These are phyloP conservation scores for Apiospora marii DNA, from an alignment of 2,329 filamentous ascomycete genomes.

Conservation along the genomic window DNA sequence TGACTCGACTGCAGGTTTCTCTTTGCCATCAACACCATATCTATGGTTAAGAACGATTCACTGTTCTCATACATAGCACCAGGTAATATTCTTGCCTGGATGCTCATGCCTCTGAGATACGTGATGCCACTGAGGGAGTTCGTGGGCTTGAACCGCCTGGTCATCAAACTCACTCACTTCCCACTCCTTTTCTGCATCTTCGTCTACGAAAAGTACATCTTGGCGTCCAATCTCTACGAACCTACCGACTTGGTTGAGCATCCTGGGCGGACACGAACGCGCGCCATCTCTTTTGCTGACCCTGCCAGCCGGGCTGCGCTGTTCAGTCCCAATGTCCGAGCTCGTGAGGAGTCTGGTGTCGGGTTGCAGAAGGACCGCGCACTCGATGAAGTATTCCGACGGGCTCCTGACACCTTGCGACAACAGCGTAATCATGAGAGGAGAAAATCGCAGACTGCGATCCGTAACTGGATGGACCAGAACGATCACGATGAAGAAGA, in stretches of 20 bases:
- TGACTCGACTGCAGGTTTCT: conserved; percentile 65
- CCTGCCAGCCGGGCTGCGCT: conserved; percentile 64
- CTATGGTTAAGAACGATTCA: conserved; percentile 98
- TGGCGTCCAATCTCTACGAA: conserved; percentile 80
- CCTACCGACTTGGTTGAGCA: conserved; percentile 87
- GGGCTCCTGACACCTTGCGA: conserved; percentile 70
- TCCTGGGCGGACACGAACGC: conserved; percentile 58
- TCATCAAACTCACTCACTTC: conserved; percentile 91
- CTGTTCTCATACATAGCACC: conserved; percentile 94
- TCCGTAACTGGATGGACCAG: conserved; percentile 89
- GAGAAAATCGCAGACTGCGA: conserved; percentile 79
- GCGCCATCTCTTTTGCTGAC: conserved; percentile 65
- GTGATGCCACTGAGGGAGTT: conserved; percentile 82
- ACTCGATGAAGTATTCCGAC: conserved; percentile 88
- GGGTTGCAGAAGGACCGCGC: conserved; percentile 91
- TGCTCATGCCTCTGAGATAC: conserved; percentile 83
- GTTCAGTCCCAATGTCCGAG: conserved; percentile 76
- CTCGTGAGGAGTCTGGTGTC: conserved; percentile 85
- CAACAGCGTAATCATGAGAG: conserved; percentile 69
- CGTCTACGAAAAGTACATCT: conserved; percentile 81
- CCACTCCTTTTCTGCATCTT: conserved; percentile 89
- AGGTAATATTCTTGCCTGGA: conserved; percentile 89
- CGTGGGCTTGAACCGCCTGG: conserved; percentile 84
- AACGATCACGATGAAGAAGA: conserved; percentile 57
- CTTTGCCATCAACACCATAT: conserved; percentile 96